Conservation (phyloP, 2,329 filamentous ascomycete genomes). For the Trichophyton schoenleinii region DNA sequence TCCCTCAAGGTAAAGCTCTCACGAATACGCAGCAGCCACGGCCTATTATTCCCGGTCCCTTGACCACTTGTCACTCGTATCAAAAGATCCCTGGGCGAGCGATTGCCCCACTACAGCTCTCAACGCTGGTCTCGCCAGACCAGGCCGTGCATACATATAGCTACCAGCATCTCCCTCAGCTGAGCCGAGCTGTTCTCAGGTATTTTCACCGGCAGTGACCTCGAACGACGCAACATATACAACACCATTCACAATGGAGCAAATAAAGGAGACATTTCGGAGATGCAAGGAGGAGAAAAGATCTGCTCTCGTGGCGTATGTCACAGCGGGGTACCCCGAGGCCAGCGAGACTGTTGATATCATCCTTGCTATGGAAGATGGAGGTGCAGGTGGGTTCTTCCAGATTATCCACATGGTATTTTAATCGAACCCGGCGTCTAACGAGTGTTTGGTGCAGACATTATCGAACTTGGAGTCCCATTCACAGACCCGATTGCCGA, state of each 20-base stretch:
- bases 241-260: conserved; percentile 32
- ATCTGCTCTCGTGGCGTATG: conserved; percentile 85
- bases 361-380: conserved; percentile 78
- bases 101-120: not conserved
- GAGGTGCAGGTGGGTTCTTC: conserved; percentile 60
- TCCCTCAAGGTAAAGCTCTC: not conserved
- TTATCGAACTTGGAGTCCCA: conserved; percentile 90
- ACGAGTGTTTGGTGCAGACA: conserved; percentile 43
- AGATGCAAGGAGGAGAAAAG: conserved; percentile 47
- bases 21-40: not conserved
- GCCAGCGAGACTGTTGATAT: conserved; percentile 72
- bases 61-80: no score
- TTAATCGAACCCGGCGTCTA: not conserved
- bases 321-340: conserved; percentile 84
- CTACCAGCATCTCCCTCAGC: not conserved
- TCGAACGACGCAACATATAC: not conserved
- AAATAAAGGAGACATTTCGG: conserved; percentile 44
- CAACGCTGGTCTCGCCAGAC: not conserved
- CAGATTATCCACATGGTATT: not conserved
- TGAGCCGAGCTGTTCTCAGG: not conserved
- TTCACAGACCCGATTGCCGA: conserved; percentile 98
- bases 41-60: not conserved
- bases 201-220: not conserved
- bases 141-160: not conserved
- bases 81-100: no score